Evolutionary conservation across 192 early-diverging fungal species (phyloP).

Genomic region (Lobosporangium transversale): DNA sequence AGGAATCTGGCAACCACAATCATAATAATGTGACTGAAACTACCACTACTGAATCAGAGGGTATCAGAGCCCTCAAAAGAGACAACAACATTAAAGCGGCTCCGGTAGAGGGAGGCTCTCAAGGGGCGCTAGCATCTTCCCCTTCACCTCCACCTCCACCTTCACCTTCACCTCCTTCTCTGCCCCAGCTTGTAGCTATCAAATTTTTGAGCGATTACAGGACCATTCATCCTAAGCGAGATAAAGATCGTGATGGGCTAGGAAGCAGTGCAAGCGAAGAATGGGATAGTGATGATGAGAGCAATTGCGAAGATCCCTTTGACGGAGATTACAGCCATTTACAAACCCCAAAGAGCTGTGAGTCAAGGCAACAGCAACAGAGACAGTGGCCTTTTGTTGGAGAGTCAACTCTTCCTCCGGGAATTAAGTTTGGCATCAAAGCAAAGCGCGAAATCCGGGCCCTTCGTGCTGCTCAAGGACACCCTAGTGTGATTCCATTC

Average conservation of each 20-base stretch:
- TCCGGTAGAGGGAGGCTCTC: no score
- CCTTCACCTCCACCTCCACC: no score
- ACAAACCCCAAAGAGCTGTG: no score
- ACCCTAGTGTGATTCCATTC: conserved; percentile 41
- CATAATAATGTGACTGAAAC: no score
- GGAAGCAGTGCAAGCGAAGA: no score
- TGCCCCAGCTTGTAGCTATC: conserved; percentile 27
- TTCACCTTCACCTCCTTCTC: no score
- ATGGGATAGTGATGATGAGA: conserved; percentile 8
- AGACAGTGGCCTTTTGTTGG: conserved; percentile 9
- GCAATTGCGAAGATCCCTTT: conserved; percentile 9
- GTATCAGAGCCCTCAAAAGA: not conserved
- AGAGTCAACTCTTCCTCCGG: not conserved
- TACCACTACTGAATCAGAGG: no score
- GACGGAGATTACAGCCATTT: no score
- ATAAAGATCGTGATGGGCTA: not conserved
- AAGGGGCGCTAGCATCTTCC: no score
- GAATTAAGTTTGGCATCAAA: conserved; percentile 34
- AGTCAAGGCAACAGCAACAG: not conserved
- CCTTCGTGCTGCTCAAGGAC: conserved; percentile 37
- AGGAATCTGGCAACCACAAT: no score
- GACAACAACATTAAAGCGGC: not conserved
- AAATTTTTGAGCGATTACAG: conserved; percentile 38
- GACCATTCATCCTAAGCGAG: not conserved
- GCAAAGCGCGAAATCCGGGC: conserved; percentile 39